Percentiles rank a stretch among this genome's conserved stretches.
These are phyloP conservation scores for Racocetra persica DNA, from an alignment of 371 early-diverging fungal species.

Conservation along the genomic window DNA sequence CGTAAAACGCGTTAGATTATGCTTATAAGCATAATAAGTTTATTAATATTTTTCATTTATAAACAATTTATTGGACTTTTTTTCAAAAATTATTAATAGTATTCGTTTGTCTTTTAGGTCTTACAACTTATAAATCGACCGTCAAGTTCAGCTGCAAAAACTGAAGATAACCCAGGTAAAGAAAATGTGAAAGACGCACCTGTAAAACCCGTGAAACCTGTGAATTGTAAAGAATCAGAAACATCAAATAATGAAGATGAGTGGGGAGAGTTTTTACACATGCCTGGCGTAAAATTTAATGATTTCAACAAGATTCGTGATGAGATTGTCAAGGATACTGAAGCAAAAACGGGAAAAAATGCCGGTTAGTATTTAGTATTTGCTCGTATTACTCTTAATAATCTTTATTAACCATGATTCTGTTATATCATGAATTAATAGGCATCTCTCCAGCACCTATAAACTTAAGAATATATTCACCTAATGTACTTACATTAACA, in stretches of 20 bases:
- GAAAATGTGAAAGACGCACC: not conserved
- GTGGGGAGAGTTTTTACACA: conserved; percentile 97
- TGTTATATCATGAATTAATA: conserved; percentile 34
- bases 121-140: conserved; percentile 96
- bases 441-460: conserved; percentile 95
- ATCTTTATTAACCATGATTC: not conserved
- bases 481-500: conserved; percentile 96
- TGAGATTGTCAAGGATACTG: conserved; percentile 93
- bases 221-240: conserved; percentile 45
- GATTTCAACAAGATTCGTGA: conserved; percentile 95
- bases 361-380: conserved; percentile 61
- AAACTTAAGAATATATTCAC: conserved; percentile 94
- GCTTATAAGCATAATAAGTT: not conserved
- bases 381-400: not conserved
- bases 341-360: conserved; percentile 91
- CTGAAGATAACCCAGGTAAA: conserved; percentile 48
- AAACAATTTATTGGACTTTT: too few relatives aligned
- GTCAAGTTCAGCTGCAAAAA: conserved; percentile 51
- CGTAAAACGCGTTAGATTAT: not conserved
- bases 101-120: conserved; percentile 57
- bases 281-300: conserved; percentile 91
- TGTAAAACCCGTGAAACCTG: not conserved
- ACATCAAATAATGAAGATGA: conserved; percentile 76
- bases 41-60: too few relatives aligned
- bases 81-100: too few relatives aligned